Conservation (phyloP, 305 asterid species). For the Plantago lanceolata region DNA sequence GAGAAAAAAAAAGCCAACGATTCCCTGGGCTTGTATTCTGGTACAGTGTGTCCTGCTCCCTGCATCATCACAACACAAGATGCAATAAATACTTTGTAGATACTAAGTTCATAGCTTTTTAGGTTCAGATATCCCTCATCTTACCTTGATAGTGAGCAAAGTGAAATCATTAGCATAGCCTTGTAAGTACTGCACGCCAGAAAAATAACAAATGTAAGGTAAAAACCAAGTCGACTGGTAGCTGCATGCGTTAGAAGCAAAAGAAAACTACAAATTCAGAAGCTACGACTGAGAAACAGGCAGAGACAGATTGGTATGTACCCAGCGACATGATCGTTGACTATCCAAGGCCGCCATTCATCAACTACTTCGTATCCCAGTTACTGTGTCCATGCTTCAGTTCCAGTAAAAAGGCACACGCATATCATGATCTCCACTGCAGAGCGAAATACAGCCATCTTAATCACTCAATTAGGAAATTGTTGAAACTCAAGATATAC, state of each 20-base stretch:
- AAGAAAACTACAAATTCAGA: too few species aligned
- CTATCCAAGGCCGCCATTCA: conserved; percentile 54
- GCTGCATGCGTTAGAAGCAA: too few species aligned
- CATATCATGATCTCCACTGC: conserved; percentile 67
- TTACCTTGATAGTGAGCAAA: conserved; percentile 57
- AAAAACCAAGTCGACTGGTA: neutral
- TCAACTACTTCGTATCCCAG: conserved; percentile 37
- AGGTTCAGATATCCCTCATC: neutral
- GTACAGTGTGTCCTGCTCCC: conserved; percentile 69
- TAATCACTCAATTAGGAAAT: neutral
- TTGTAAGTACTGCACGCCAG: conserved; percentile 39
- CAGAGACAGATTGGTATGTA: neutral
- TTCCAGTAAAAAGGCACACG: conserved; percentile 59
- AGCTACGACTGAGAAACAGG: neutral
- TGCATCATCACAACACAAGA: conserved; percentile 14
- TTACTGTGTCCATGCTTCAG: conserved; percentile 52
- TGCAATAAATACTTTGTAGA: too few species aligned
- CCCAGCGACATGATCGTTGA: conserved; percentile 38
- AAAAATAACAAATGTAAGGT: neutral
- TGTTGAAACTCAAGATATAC: neutral
- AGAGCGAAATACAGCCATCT: neutral
- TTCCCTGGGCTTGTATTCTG: conserved; percentile 58
- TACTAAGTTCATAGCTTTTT: neutral
- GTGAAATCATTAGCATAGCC: conserved; percentile 42
- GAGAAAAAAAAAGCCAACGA: conserved; percentile 44